Conservation (phyloP, 1,284 basidiomycete genomes). For the Cryptococcus amylolentus region DNA sequence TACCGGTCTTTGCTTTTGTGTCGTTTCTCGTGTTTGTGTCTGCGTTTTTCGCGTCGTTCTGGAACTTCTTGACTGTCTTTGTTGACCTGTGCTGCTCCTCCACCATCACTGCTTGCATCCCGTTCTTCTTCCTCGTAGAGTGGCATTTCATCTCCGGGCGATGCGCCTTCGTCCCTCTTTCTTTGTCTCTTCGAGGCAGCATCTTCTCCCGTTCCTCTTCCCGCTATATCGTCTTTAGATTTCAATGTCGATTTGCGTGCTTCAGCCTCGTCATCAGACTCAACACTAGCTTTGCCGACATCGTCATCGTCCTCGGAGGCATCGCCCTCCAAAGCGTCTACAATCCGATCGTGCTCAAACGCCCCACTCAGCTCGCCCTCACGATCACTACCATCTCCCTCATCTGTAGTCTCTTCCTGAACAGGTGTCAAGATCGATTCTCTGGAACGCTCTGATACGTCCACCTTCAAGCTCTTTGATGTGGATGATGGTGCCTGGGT, state of each 20-base stretch:
- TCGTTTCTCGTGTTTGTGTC: not conserved
- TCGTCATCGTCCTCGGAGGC: not conserved
- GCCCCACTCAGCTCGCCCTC: not conserved
- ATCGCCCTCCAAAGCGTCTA: not conserved
- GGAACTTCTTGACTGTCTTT: not conserved
- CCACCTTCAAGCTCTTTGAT: not conserved
- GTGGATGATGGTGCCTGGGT: not conserved
- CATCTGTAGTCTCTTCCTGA: not conserved
- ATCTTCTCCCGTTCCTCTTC: too few species aligned
- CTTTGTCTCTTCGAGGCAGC: not conserved
- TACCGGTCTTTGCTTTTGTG: not conserved
- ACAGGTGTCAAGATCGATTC: not conserved
- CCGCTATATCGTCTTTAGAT: too few species aligned
- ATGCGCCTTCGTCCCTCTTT: not conserved
- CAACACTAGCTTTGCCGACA: not conserved
- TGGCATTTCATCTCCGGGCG: too few species aligned
- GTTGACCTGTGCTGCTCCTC: not conserved
- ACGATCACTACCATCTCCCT: not conserved
- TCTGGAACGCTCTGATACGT: not conserved
- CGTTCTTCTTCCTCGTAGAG: too few species aligned
- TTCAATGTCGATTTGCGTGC: not conserved
- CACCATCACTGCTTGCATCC: too few species aligned
- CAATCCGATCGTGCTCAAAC: not conserved
- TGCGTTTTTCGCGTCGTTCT: not conserved
- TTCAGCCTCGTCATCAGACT: not conserved